A percentile compares a stretch with the other conserved stretches of the same genome.
Conservation (phyloP, 225 moss, liverwort and hornwort genomes). For the Physcomitrium patens region DNA sequence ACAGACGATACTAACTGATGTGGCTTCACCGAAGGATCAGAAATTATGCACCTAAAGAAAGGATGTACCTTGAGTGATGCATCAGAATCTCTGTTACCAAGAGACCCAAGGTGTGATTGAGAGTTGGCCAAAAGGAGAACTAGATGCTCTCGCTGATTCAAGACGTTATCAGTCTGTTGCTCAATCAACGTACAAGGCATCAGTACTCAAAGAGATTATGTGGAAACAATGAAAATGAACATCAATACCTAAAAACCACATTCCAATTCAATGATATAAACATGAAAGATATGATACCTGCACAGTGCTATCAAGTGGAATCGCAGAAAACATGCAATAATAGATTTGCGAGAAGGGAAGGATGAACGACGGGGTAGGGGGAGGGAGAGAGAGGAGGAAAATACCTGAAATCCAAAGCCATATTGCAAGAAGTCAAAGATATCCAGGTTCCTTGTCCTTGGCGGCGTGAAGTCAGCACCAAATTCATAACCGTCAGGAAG, state of each 20-base stretch:
- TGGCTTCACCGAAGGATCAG: constrained; percentile 22
- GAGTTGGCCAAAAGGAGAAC: constrained; percentile 85
- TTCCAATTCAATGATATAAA: constrained; percentile 12
- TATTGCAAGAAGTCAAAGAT: constrained; percentile 87
- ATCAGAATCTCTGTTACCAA: constrained; percentile 33
- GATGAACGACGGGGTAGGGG: no score
- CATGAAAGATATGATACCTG: constrained; percentile 3
- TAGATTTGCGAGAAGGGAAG: no score
- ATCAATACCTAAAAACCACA: constrained; percentile 26
- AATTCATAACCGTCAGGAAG: constrained; percentile 46
- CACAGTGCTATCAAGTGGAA: constrained; percentile 10
- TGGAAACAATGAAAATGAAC: constrained; percentile 8
- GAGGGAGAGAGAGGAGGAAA: constrained; percentile 1
- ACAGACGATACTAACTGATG: constrained; percentile 11
- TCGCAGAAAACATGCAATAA: not conserved
- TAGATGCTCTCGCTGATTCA: constrained; percentile 94
- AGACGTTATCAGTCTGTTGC: constrained; percentile 82
- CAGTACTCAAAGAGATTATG: constrained; percentile 16
- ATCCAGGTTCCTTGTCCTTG: constrained; percentile 70
- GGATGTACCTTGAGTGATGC: constrained; percentile 42
- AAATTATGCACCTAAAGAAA: not conserved
- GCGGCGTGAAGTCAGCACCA: constrained; percentile 51
- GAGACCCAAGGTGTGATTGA: constrained; percentile 64
- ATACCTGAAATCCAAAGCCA: constrained; percentile 94
- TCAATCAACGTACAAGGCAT: constrained; percentile 17